These are phyloP conservation scores for Clohesyomyces aquaticus DNA, from an alignment of 495 filamentous ascomycete species.

Conservation along the genomic window DNA sequence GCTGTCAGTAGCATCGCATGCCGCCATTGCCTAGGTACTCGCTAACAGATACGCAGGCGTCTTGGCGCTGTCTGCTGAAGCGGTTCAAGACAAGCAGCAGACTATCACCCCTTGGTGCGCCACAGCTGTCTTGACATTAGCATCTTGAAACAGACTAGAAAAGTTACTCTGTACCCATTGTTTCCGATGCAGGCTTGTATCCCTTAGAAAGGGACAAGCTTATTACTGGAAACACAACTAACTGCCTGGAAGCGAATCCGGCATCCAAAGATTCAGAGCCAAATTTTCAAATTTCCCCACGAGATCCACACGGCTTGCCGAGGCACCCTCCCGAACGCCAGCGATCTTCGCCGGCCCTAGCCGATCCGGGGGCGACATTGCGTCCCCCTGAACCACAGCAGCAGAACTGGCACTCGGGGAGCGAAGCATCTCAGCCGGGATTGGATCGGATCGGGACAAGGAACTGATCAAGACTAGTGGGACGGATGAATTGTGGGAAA, in stretches of 20 bases:
- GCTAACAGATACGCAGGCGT: too few species aligned
- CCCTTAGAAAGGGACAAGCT: too few species aligned
- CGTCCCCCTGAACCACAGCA: background rate
- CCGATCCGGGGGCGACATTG: background rate
- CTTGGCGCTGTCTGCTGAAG: too few species aligned
- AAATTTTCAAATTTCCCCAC: background rate
- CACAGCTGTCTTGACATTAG: too few species aligned
- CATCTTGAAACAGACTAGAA: too few species aligned
- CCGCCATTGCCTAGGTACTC: too few species aligned
- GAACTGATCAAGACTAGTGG: background rate
- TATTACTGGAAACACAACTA: background rate
- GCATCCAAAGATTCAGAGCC: background rate
- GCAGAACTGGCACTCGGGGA: background rate
- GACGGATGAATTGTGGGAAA: background rate
- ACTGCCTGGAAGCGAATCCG: background rate
- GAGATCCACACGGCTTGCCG: background rate
- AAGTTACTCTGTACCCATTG: too few species aligned
- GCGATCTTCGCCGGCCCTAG: background rate
- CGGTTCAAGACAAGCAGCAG: too few species aligned
- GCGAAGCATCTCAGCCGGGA: background rate
- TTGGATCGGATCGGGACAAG: too few species aligned
- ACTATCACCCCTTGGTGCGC: too few species aligned
- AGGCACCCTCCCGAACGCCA: background rate
- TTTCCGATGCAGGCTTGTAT: too few species aligned
- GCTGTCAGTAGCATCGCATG: too few species aligned